phyloP scores from a whole-genome alignment of 305 asterid genomes.

The Fraxinus floribunda region DNA sequence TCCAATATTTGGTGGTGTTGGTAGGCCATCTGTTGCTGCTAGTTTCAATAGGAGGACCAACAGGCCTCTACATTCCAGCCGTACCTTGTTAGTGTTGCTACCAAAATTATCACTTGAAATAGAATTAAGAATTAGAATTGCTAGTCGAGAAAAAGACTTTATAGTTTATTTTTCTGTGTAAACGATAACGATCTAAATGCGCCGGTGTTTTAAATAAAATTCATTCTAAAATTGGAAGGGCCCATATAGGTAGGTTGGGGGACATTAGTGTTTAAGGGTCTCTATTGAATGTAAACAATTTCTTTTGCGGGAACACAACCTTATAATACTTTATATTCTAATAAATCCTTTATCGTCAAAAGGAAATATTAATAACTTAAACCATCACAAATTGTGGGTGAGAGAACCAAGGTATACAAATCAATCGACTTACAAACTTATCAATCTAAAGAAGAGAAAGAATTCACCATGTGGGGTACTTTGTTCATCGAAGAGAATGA shows the following conservation, averaged over 20 bases:
- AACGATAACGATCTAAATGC: not conserved
- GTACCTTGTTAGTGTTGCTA: not conserved
- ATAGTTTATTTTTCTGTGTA: not conserved
- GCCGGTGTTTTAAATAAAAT: not conserved
- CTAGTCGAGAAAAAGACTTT: not conserved
- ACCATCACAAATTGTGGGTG: not conserved
- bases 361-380: not conserved
- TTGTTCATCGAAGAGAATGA: not conserved
- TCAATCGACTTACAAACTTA: not conserved
- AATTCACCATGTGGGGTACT: not conserved
- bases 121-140: not conserved
- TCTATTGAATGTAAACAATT: not conserved
- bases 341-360: not conserved
- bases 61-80: not conserved
- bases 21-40: not conserved
- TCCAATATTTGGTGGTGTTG: not conserved
- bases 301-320: not conserved
- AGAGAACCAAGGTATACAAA: not conserved
- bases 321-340: not conserved
- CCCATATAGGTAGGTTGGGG: not conserved
- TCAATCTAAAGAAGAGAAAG: not conserved
- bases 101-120: not conserved
- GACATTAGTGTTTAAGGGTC: not conserved
- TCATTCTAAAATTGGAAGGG: not conserved
- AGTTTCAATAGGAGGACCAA: constrained; percentile 26